phyloP scores from a whole-genome alignment of 306 rosid genomes.

The Dicorynia guianensis region DNA sequence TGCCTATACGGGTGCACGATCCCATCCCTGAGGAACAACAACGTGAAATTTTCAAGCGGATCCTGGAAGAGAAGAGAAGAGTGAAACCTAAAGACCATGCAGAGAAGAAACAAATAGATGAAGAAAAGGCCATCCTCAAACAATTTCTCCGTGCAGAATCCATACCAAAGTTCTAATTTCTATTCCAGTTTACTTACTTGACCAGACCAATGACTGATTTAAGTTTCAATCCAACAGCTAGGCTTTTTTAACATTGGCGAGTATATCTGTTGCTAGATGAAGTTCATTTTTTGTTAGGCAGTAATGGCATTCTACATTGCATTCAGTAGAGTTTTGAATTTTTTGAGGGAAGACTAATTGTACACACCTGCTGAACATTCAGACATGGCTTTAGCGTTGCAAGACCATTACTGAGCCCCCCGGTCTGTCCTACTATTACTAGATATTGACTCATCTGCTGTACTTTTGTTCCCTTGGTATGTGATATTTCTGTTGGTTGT shows the following conservation, averaged over 20 bases:
- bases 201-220: slow-evolving; percentile 33
- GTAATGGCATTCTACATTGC: slow-evolving; percentile 17
- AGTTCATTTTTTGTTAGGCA: slow-evolving; percentile 38
- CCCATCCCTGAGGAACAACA: slow-evolving; percentile 64
- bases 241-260: slow-evolving; percentile 21
- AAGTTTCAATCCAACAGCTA: slow-evolving; percentile 29
- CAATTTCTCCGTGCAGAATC: slow-evolving; percentile 55
- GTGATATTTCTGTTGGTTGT: slow-evolving; percentile 30
- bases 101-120: slow-evolving; percentile 67
- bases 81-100: slow-evolving; percentile 49
- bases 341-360: slow-evolving; percentile 21
- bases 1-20: slow-evolving; percentile 35
- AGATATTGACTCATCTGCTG: slow-evolving; percentile 20
- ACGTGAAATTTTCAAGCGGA: slow-evolving; percentile 62
- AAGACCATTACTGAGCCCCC: too few species aligned
- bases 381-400: slow-evolving; percentile 23
- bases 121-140: slow-evolving; percentile 65
- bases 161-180: slow-evolving; percentile 56
- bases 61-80: slow-evolving; percentile 72
- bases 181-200: slow-evolving; percentile 12
- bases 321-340: slow-evolving; percentile 29
- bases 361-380: slow-evolving; percentile 9
- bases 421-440: too few species aligned
- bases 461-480: slow-evolving; percentile 26
- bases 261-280: slow-evolving; percentile 23